A percentile compares a stretch with the other conserved stretches of the same genome.
Conservation (phyloP, 129 eudicot species). For the Helianthus annuus region HanXRQr2.0-SUNRISE NC_035443.2:183925793-183926292, state of each 20-base stretch:
- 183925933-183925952: background rate
- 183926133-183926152: background rate
- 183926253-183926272: no score
- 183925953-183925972: background rate
- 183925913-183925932: no score
- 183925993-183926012: background rate
- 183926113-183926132: background rate
- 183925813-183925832: no score
- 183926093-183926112: background rate
- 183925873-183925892: background rate
- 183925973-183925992: background rate
- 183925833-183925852: no score
- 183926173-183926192: background rate
- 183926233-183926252: no score
- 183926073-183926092: no score
- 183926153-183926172: background rate
- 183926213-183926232: background rate
- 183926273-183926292: no score
- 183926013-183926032: background rate
- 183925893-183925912: no score
- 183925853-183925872: background rate
- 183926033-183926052: background rate
- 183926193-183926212: background rate
- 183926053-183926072: background rate
- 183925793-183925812: no score